Evolutionary conservation across 2,329 filamentous ascomycete genomes (phyloP).

Genomic region (Blastomyces gilchristii): DNA sequence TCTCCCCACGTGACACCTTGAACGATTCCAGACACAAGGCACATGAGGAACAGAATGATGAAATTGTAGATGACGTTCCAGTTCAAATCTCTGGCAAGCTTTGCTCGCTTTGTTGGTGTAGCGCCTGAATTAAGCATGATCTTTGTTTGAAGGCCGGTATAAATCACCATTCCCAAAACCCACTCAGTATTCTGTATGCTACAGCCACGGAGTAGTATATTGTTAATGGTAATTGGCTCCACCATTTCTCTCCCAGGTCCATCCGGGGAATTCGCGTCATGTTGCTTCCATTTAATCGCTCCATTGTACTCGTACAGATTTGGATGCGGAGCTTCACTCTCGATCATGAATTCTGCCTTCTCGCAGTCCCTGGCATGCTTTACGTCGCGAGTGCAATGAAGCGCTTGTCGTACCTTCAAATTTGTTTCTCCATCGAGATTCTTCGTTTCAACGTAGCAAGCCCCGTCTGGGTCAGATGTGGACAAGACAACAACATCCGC

Average conservation of each 20-base stretch:
- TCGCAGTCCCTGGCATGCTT: conserved; percentile 91
- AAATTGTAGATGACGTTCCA: conserved; percentile 98
- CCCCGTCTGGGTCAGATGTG: conserved; percentile 86
- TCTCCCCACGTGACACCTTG: conserved; percentile 75
- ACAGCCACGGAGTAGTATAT: conserved; percentile 83
- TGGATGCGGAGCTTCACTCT: conserved; percentile 82
- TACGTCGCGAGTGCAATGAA: conserved; percentile 72
- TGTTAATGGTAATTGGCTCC: conserved; percentile 90
- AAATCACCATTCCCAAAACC: conserved; percentile 83
- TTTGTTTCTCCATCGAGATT: conserved; percentile 98
- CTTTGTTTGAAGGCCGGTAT: conserved; percentile 93
- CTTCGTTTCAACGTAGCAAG: conserved; percentile 96
- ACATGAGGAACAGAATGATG: conserved; percentile 78
- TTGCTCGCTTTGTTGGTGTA: conserved; percentile 85
- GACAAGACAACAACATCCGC: conserved; percentile 87
- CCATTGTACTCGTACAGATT: conserved; percentile 95
- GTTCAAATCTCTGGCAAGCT: conserved; percentile 87
- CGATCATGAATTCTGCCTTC: conserved; percentile 71
- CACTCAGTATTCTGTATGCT: conserved; percentile 93
- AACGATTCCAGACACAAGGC: conserved; percentile 71
- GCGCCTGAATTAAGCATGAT: conserved; percentile 98
- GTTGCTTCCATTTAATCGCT: conserved; percentile 76
- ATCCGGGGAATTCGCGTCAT: conserved; percentile 52
- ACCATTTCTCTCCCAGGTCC: conserved; percentile 65
- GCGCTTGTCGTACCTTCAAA: conserved; percentile 82